Base-by-base conservation (phyloP, 1,139 yeast genomes). In the Casaregolazyma suthepensis region DNA sequence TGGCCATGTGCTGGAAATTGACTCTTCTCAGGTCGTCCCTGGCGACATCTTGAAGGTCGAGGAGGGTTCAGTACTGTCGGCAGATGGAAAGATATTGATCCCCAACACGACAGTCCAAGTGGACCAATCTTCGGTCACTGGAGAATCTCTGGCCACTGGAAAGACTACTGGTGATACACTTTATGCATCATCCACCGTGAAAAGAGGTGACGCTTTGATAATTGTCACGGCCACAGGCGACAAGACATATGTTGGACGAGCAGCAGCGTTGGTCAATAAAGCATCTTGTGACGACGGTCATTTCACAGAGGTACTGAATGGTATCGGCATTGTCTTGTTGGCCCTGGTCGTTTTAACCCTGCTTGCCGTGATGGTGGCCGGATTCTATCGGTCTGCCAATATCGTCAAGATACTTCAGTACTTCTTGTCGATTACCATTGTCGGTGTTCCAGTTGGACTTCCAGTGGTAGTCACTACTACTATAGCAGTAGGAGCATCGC, bases 401-500 rank as follows among this genome's bases (percentile, higher is more conserved):
- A 89, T 90, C 72, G 96, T 90, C 68, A 80, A 85, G 67, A 87
- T 91, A 77, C 83, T 93, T 76, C 86, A 97, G 80, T 90, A 85
- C 81, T 72, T 87, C 66, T 81, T 93, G 73, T 97, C 96, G 68
- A 88, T 91, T 74, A 91, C 97, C 78, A 90, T 91, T 78, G 87
- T 93, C 70, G 99, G 99, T 87, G 99, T 93, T 66, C 99, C 99
- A 76, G 99, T 91, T 69, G 98, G 98, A 87, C 84, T 91, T 73
- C 98, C 98, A 75, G 98, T 96, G 75, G 98, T 91, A 72, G 96
- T 91, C 68, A 91, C 98, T 80, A 91, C 97, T 70, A 91, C 98
- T 75, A 89, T 91, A 95, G 98, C 98, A 76, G 98, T 91, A 75
- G 97, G 97, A 83, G 98, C 98, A 74, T 97, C 97, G 72, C 90